Conservation (phyloP, 23 red algal genomes). For the Agarophyton chilense region DNA sequence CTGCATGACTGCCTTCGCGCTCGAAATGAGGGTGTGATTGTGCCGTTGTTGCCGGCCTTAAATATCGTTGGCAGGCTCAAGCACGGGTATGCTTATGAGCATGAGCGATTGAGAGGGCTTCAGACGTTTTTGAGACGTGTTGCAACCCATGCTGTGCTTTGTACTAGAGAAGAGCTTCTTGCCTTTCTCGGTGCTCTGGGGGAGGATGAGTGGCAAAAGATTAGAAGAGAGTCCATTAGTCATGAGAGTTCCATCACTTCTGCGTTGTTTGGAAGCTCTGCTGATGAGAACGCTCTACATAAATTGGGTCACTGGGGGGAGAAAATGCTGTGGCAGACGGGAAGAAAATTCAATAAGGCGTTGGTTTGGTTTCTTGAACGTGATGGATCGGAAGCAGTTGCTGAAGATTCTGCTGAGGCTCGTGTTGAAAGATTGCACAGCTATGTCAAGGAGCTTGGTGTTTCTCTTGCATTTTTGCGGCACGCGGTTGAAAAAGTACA, state of each 20-base stretch:
- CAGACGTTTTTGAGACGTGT: constrained; percentile 59
- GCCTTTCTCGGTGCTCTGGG: constrained; percentile 61
- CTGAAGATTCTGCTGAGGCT: constrained; percentile 34
- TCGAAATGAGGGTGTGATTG: constrained; percentile 69
- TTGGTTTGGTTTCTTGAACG: constrained; percentile 62
- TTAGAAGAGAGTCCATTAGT: constrained; percentile 15
- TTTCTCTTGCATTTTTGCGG: constrained; percentile 16
- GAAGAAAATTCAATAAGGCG: constrained; percentile 46
- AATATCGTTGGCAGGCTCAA: constrained; percentile 42
- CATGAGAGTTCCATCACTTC: constrained; percentile 42
- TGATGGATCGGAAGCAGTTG: neutral
- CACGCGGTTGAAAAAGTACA: constrained; percentile 28
- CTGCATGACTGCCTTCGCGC: constrained; percentile 33
- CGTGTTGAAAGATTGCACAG: constrained; percentile 60
- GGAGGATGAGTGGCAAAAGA: constrained; percentile 55
- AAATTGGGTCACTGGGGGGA: constrained; percentile 30
- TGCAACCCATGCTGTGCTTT: constrained; percentile 52
- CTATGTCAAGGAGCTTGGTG: constrained; percentile 60
- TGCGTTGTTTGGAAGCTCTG: constrained; percentile 35
- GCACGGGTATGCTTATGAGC: constrained; percentile 53
- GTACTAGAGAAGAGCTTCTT: constrained; percentile 41
- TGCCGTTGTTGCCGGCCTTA: constrained; percentile 52
- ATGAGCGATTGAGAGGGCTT: constrained; percentile 43
- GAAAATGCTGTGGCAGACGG: constrained; percentile 63
- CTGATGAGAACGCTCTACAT: constrained; percentile 27